These are phyloP conservation scores for Rutstroemia sp. DNA, from an alignment of 2,329 filamentous ascomycete genomes.

Conservation along the genomic window DNA sequence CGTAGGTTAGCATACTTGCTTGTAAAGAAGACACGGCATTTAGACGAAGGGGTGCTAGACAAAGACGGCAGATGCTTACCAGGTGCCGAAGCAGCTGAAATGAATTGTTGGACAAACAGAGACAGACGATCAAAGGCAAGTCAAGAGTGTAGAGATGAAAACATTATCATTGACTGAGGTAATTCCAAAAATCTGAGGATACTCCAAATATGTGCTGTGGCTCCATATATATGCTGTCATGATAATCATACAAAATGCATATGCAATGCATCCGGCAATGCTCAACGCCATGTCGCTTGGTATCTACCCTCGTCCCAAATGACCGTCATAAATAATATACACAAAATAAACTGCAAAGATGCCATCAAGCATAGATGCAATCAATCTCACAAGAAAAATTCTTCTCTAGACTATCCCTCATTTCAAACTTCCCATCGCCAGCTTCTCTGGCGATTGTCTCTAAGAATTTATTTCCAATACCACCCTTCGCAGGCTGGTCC, in stretches of 20 bases:
- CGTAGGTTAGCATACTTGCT: too few relatives aligned
- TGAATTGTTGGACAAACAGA: not conserved
- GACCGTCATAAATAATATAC: conserved; percentile 8
- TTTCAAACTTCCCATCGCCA: conserved; percentile 16
- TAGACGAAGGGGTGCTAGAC: too few relatives aligned
- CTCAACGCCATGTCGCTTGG: conserved; percentile 7
- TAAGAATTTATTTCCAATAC: conserved; percentile 4
- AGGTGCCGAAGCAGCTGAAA: not conserved
- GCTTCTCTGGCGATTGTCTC: conserved; percentile 8
- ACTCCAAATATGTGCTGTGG: not conserved
- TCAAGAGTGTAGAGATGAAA: not conserved
- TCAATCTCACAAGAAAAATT: conserved; percentile 35
- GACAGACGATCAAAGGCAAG: not conserved
- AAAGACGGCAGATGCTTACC: too few relatives aligned
- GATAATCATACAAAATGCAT: conserved; percentile 4
- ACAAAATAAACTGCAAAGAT: not conserved
- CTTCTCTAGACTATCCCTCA: conserved; percentile 24
- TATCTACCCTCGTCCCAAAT: conserved; percentile 3
- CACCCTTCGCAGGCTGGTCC: not conserved
- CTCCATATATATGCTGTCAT: not conserved
- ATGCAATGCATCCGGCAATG: not conserved
- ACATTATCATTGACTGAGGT: not conserved
- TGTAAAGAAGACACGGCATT: too few relatives aligned
- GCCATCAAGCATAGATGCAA: conserved; percentile 21
- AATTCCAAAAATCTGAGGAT: not conserved